phyloP scores from a whole-genome alignment of 257 asterid genomes.

The Lavandula angustifolia region DNA sequence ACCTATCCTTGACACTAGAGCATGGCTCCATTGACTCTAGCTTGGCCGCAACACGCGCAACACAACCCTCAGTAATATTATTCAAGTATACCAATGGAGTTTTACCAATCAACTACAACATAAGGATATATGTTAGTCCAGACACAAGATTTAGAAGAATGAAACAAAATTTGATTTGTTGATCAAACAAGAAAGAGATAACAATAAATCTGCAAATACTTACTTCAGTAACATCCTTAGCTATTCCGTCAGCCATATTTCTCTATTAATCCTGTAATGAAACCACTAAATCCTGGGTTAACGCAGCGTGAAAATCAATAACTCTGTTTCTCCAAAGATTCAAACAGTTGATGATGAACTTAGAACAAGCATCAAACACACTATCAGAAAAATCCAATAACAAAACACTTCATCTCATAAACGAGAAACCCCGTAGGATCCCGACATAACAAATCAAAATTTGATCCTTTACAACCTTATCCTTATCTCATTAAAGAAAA shows the following conservation, averaged over 20 bases:
- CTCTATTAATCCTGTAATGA: conserved; percentile 41
- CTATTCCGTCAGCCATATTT: conserved; percentile 72
- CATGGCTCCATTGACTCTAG: conserved; percentile 97
- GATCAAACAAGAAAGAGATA: conserved; percentile 11
- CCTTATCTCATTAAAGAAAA: conserved; percentile 21
- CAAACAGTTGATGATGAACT: not conserved
- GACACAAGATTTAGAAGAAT: not conserved
- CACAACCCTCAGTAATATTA: conserved; percentile 83
- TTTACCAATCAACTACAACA: conserved; percentile 80
- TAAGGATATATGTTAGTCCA: conserved; percentile 17
- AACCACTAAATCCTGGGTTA: conserved; percentile 23
- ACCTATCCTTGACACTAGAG: conserved; percentile 99
- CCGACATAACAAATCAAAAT: not conserved
- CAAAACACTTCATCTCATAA: not conserved
- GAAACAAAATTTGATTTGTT: conserved; percentile 5
- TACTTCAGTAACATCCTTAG: conserved; percentile 94
- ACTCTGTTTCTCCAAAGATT: conserved; percentile 1
- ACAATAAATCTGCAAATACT: conserved; percentile 36
- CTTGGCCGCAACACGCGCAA: conserved; percentile 95
- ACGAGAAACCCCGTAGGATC: not conserved
- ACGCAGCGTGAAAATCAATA: not conserved
- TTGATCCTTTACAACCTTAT: not conserved
- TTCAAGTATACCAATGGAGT: conserved; percentile 97
- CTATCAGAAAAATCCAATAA: not conserved
- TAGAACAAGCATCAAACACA: conserved; percentile 9